Base-by-base conservation (phyloP, 148 eudicot genomes). In the Chenopodium suecicum region DNA sequence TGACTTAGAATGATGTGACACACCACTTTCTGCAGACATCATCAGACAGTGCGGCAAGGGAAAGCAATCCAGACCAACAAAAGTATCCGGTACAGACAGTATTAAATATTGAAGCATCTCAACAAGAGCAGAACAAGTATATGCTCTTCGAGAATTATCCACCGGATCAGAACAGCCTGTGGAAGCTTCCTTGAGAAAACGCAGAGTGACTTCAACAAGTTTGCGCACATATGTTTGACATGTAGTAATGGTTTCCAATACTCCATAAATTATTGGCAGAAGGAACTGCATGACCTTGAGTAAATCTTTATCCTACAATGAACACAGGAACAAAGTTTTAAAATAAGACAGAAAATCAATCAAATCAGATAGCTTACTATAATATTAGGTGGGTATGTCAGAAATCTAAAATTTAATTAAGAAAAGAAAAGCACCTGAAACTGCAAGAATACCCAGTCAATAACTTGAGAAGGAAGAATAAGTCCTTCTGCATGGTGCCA, bases 41-140 rank as follows among this genome's bases (percentile, higher is more conserved):
- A 85, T 76, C 63, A 94, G 90, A 83, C 85, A 87, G 27, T 84
- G 85, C 25, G 98, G 98, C 86, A 97, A 78, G 20, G 94, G 98
- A 89, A 97, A 97, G 86, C 94, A 94, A 89, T 97, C 94, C 87
- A 97, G 87, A 67, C 93, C 92, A 85, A 97, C 98, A 83, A 97
- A 92, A 50, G 99, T 94, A 90, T 97, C 99, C 46, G 99, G 99
- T 29, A 91, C 94, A 70, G 94, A 86, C 50, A 92, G 84, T 81
- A 97, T 85, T 78, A 97, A 82, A 89, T 90, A 97, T 50, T 92
- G 97, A 88, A 97, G 89, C 95, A 97, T 90, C 87, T 97, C 99
- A 78, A 88, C 89, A 80, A 94, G 86, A 81, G 97, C 91, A 79
- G 95, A 86, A 46, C 75, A 83, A 52, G 91, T 92, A 83, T 94